Evolutionary conservation across 2,329 filamentous ascomycete genomes (phyloP), one percentile per base, ranked within the genome.

Genomic region (Cladosporium sp.): DNA sequence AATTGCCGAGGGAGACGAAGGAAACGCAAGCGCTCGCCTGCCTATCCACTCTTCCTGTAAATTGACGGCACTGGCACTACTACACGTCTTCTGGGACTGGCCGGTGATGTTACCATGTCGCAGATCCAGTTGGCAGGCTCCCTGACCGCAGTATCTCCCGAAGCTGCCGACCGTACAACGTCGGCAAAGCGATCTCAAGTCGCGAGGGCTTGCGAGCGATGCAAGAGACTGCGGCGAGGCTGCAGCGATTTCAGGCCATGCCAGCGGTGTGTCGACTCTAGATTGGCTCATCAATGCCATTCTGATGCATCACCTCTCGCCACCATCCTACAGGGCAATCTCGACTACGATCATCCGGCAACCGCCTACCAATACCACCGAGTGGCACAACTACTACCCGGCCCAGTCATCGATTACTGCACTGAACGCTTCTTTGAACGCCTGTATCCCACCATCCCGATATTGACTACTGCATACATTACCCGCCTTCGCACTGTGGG

Each of bases 221-320:
- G 60, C 60, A 63, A 55, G 34, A 63, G 49, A 15, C 60, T 63
- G 49, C 30, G 60, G 34, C 47, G 60, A 63, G 60, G 60, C 41
- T 63, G 60, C 34, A 63, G 60, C 60, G 60, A 63, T 4, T 63
- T 52, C 49, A 54, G 60, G 10, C 60, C 60, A 30, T 63, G 60
- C 26, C 47, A 63, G 15, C 36, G 60, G 15, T 63, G 60, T 26
- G 49, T 63, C 21, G 60, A 52, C 24, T 36, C 60, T 14, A 63
- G 36, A 30, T 2, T 63, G 7, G 60, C n/a, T 1, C 44, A 63
- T 18, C 47, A 41, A 18, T 63, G 60, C 34, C 60, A 63, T 7
- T 38, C 59, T 18, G 26, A 47, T 12, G 28, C 26, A 15, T 30
- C 18, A 36, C 18, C 59, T 34, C 59, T 44, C 26, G 6, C 14